Conservation (phyloP, 306 rosid genomes). For the Gastrolobium villosum region DNA sequence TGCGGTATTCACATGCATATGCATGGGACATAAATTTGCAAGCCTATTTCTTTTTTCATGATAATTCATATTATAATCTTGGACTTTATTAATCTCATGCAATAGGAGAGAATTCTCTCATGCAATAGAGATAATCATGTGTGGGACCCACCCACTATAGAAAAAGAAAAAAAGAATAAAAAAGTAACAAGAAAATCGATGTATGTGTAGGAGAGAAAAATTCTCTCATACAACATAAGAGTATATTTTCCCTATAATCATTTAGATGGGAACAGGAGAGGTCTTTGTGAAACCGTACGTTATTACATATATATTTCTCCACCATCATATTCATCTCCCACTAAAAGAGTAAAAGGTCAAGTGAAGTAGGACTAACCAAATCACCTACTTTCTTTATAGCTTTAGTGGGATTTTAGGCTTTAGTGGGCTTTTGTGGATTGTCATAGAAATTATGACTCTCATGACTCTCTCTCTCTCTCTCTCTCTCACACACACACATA, state of each 20-base stretch:
- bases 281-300: conserved; percentile 21
- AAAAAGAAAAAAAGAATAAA: too few relatives aligned
- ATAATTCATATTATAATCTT: conserved; percentile 40
- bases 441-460: conserved; percentile 57
- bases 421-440: conserved; percentile 56
- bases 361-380: conserved; percentile 48
- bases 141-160: too few relatives aligned
- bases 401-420: conserved; percentile 60
- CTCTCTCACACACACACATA: too few relatives aligned
- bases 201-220: too few relatives aligned
- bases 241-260: too few relatives aligned
- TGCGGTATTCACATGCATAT: conserved; percentile 51
- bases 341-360: conserved; percentile 42
- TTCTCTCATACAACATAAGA: too few relatives aligned
- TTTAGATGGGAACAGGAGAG: conserved; percentile 35
- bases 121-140: too few relatives aligned
- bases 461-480: conserved; percentile 40
- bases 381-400: conserved; percentile 45
- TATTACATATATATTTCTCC: conserved; percentile 38
- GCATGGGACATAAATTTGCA: conserved; percentile 34
- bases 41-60: conserved; percentile 49
- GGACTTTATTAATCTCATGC: too few relatives aligned
- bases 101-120: too few relatives aligned
- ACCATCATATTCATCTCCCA: conserved; percentile 56
- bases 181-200: too few relatives aligned